These are phyloP conservation scores for Bipolaris zeicola DNA, from an alignment of 2,329 filamentous ascomycete species.

Conservation along the genomic window DNA sequence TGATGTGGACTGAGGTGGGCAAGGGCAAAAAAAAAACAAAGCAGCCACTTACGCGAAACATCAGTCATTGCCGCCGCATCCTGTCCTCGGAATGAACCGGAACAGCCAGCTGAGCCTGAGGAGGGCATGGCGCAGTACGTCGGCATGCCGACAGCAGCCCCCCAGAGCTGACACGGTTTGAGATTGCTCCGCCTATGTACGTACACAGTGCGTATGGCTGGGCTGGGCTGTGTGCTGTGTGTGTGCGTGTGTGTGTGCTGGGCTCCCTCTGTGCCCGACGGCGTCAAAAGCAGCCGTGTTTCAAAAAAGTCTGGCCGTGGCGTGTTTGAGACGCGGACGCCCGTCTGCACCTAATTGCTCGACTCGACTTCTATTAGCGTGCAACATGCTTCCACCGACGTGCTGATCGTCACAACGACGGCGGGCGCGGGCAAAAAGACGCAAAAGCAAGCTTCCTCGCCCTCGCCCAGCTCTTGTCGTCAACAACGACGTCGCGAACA, in stretches of 20 bases:
- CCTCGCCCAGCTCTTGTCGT: neutral
- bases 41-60: slow-evolving; percentile 18
- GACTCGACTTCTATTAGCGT: neutral
- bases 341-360: neutral
- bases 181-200: slow-evolving; percentile 1
- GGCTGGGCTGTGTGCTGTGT: neutral
- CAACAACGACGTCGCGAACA: neutral
- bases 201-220: neutral
- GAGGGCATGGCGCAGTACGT: slow-evolving; percentile 5
- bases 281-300: neutral
- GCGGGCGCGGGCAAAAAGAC: neutral
- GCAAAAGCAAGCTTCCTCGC: neutral
- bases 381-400: neutral
- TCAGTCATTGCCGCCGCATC: slow-evolving; percentile 15
- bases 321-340: neutral
- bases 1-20: slow-evolving; percentile 13
- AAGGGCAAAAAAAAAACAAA: slow-evolving; percentile 2
- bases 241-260: neutral
- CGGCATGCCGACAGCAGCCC: slow-evolving; percentile 13
- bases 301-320: neutral
- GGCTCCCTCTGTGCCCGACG: slow-evolving; percentile 1
- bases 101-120: neutral
- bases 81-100: slow-evolving; percentile 19
- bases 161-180: slow-evolving; percentile 8
- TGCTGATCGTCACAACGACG: neutral